Evolutionary conservation across 176 grass and related monocot species (phyloP), one percentile per base, ranked within the genome.

Genomic region (Secale cereale): DNA sequence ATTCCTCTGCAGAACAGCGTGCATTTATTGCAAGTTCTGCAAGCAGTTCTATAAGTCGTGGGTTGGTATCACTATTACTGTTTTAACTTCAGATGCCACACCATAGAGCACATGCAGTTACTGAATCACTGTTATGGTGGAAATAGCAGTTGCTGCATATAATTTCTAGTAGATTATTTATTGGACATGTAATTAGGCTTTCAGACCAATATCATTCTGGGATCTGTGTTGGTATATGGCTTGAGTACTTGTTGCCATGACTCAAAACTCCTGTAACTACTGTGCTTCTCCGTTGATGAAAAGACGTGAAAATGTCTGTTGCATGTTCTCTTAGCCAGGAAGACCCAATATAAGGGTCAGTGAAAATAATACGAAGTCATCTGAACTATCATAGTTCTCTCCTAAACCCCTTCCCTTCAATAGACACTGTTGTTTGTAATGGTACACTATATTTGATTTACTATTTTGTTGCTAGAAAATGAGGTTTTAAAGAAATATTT

Each of bases 141-240:
- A 64, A 41, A 64, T 43, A 64, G 8, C 0, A 37, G 36, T 3
- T 13, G 59, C 32, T 82, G 35, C 50, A 9, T 82, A 17, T 41
- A 17, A 73, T 83, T 41, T 60, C 10, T 72, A 41, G 52, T 83
- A 83, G 32, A 60, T 72, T 61, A 60, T 60, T 73, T n/a, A 30
- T 41, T 60, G 54, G 25, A 60, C 81, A 73, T 61, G 50, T 60
- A 70, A 83, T 73, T 37, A 73, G 50, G 52, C 35, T 83, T 73
- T 61, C 35, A 61, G 14, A 50, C 10, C 5, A 15, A 7, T 13
- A 41, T 71, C 36, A 40, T 41, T 71, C n/a, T 41, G 36, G 33
- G 37, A 71, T 71, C 22, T 41, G 13, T 30, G 13, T 30, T 17
- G 28, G 30, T 30, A 12, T 71, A 40, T 71, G 10, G 35, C n/a